Percentiles rank a stretch among this genome's conserved stretches.
These are phyloP conservation scores for Saururus chinensis DNA, from an alignment of 164 flowering plant species.

Conservation along the genomic window DNA sequence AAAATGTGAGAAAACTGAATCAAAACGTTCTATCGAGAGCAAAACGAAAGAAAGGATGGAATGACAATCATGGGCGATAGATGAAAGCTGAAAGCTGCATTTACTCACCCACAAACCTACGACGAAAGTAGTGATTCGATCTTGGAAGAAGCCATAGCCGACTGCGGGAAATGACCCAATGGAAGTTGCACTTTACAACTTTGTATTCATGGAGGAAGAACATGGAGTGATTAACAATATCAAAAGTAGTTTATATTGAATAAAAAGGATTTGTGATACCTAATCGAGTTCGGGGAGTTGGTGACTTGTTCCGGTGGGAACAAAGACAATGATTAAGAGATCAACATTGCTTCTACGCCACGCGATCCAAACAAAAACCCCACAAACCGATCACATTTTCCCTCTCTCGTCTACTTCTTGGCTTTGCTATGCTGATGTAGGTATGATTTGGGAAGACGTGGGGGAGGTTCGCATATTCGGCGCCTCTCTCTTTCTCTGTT, in stretches of 20 bases:
- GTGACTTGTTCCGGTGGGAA: background rate
- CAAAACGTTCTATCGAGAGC: no score
- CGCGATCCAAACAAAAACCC: background rate
- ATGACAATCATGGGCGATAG: no score
- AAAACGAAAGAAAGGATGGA: no score
- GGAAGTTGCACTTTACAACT: background rate
- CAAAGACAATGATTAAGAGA: background rate
- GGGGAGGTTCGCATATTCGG: background rate
- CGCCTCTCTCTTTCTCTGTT: no score
- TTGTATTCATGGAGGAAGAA: background rate
- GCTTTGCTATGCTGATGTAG: background rate
- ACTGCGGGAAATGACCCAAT: no score
- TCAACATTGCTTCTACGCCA: background rate
- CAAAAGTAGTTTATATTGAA: no score
- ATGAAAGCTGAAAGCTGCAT: background rate
- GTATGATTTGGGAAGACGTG: background rate
- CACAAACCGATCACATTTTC: no score
- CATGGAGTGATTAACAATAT: no score
- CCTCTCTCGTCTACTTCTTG: background rate
- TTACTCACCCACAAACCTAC: background rate
- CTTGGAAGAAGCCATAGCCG: background rate
- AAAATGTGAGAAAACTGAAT: no score
- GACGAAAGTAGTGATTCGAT: background rate
- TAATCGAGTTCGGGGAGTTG: background rate
- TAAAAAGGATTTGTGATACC: background rate